Base-by-base conservation (phyloP, 176 grass and related monocot species). In the Tillandsia fasciculata region DNA sequence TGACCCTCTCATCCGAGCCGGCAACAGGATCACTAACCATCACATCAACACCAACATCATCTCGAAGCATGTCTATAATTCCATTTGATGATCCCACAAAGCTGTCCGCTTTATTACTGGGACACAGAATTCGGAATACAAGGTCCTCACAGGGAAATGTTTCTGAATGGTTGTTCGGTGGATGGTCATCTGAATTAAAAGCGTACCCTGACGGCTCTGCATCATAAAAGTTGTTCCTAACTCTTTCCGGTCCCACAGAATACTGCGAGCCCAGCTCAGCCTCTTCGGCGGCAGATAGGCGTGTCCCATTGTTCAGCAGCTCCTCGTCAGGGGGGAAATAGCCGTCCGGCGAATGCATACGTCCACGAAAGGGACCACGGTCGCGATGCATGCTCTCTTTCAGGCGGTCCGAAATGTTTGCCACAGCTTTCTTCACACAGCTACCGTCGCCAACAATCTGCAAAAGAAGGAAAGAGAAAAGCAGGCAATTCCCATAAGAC, bases 361-460 rank as follows among this genome's bases (percentile, higher is more conserved):
- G 78, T 48, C 82, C 88, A 54, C 84, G 81, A 24, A 83, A 87
- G 64, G 84, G 80, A 72, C 93, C 86, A 71, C 93, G 88, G 67
- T 97, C 93, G 52, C 93, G 83, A 63, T 97, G 93, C 69, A 97
- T 77, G 66, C 93, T 97, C 81, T 97, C 94, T 67, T 90, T 97
- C 77, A 97, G 72, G 64, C 94, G 87, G 66, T 88, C 90, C 61
- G 89, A 85, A 29, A 97, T 87, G 50, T 87, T 81, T 26, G 52
- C 84, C 29, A 97, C 83, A 67, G 89, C 94, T 75, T 87, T 86
- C 75, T 90, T 97, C 78, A 97, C 94, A 75, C 72, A 83, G 78
- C 82, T 90, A 12, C 84, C 77, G 12, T 97, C 94, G 74, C 93
- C 93, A 74, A 89, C 86, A 72, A 97, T 81, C 94, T 97, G 54